phyloP scores from a whole-genome alignment of 2,329 filamentous ascomycete genomes.

The Colletotrichum neosansevieriae region DNA sequence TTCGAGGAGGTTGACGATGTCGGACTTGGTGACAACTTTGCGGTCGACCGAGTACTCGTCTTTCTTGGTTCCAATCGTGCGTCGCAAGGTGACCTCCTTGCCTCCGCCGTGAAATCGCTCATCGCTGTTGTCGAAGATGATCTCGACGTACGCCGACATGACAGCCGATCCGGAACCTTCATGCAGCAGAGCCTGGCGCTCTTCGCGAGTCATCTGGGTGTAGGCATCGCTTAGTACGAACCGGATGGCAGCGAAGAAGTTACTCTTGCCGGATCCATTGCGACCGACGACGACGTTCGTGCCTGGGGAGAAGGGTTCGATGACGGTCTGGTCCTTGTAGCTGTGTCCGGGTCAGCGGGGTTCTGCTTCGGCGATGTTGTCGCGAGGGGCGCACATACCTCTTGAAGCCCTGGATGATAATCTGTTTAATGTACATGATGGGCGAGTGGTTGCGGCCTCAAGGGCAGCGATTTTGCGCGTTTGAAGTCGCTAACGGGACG shows the following conservation, averaged over 20 bases:
- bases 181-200: constrained; percentile 95
- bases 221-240: constrained; percentile 99
- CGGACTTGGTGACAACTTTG: constrained; percentile 93
- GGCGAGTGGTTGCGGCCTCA: constrained; percentile 31
- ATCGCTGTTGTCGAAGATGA: constrained; percentile 98
- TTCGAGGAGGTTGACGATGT: constrained; percentile 95
- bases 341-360: constrained; percentile 57
- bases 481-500: constrained; percentile 29
- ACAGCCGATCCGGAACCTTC: constrained; percentile 98
- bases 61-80: constrained; percentile 97
- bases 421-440: constrained; percentile 98
- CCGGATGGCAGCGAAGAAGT: constrained; percentile 98
- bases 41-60: constrained; percentile 98
- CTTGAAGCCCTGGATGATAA: constrained; percentile 99
- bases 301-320: constrained; percentile 96
- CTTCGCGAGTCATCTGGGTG: constrained; percentile 93
- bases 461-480: constrained; percentile 35
- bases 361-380: constrained; percentile 43
- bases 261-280: constrained; percentile 99
- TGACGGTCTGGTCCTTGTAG: constrained; percentile 99
- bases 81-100: constrained; percentile 88
- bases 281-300: constrained; percentile 99
- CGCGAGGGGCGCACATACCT: constrained; percentile 75
- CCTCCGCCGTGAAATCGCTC: constrained; percentile 95
- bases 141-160: constrained; percentile 99